A percentile compares a stretch with the other conserved stretches of the same genome.
Conservation (phyloP, 2,329 filamentous ascomycete species). For the Colletotrichum eleusines region DNA sequence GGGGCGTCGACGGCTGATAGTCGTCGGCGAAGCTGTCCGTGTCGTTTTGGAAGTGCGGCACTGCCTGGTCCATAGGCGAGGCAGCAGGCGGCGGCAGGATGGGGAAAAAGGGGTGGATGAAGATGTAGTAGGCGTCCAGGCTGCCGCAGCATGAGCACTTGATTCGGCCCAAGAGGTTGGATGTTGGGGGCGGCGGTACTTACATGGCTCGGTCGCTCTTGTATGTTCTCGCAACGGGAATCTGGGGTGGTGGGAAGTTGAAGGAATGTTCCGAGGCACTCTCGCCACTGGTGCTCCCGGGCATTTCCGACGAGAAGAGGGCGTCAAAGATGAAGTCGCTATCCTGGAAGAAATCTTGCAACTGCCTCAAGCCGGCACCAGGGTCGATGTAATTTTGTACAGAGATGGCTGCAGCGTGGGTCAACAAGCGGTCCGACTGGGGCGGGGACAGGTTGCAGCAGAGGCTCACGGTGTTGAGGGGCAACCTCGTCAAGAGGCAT, state of each 20-base stretch:
- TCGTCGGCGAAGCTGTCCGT: slow-evolving; percentile 50
- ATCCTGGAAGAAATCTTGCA: slow-evolving; percentile 59
- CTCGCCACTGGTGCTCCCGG: slow-evolving; percentile 40
- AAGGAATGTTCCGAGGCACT: slow-evolving; percentile 41
- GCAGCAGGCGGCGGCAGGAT: slow-evolving; percentile 59
- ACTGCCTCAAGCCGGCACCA: slow-evolving; percentile 60
- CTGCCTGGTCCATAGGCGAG: slow-evolving; percentile 50
- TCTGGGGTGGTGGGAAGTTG: slow-evolving; percentile 26
- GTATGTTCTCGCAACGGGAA: slow-evolving; percentile 57
- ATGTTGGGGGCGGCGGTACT: slow-evolving; percentile 39
- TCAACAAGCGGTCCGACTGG: slow-evolving; percentile 16
- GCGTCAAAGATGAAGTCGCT: slow-evolving; percentile 63
- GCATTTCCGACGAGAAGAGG: slow-evolving; percentile 50
- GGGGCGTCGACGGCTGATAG: slow-evolving; percentile 57
- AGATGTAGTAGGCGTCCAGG: slow-evolving; percentile 64
- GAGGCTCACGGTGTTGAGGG: slow-evolving; percentile 48
- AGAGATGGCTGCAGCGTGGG: slow-evolving; percentile 47
- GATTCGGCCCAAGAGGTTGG: not conserved
- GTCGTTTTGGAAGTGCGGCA: slow-evolving; percentile 52
- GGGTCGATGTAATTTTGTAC: slow-evolving; percentile 59
- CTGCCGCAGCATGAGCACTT: slow-evolving; percentile 31
- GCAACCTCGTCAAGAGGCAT: slow-evolving; percentile 47
- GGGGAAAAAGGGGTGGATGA: slow-evolving; percentile 64
- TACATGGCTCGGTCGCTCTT: slow-evolving; percentile 57
- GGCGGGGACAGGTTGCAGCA: not conserved